phyloP scores from a whole-genome alignment of 768 basidiomycete species.

The Mycena sanguinolenta region DNA sequence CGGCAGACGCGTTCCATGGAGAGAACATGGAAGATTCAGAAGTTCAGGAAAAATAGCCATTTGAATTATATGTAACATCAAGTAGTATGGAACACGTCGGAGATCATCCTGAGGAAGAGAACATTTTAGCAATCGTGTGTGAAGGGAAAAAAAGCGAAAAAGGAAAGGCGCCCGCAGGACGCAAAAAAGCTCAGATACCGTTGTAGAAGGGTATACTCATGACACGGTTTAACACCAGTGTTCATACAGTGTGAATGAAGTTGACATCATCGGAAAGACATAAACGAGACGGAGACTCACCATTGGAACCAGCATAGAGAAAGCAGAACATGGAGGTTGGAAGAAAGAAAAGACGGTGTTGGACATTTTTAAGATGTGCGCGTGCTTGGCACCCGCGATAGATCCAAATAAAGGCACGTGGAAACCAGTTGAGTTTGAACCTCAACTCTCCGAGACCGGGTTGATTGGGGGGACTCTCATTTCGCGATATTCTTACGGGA shows the following conservation, averaged over 20 bases:
- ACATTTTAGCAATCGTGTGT: conserved; percentile 30
- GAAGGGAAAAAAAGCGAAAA: conserved; percentile 21
- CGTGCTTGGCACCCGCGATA: not conserved
- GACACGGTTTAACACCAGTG: conserved; percentile 56
- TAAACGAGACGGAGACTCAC: conserved; percentile 41
- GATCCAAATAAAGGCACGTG: conserved; percentile 12
- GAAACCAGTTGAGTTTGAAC: not conserved
- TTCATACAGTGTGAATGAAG: conserved; percentile 85
- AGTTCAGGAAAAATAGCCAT: not conserved
- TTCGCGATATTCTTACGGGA: too few species aligned
- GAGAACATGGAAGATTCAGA: conserved; percentile 37
- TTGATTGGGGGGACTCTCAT: too few species aligned
- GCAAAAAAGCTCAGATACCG: conserved; percentile 78
- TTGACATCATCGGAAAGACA: conserved; percentile 65
- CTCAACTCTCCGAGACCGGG: not conserved
- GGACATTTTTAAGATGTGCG: conserved; percentile 9
- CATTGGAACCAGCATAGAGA: not conserved
- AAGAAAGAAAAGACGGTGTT: conserved; percentile 1
- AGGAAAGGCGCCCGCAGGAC: conserved; percentile 19
- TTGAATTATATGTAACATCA: conserved; percentile 10
- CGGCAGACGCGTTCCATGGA: conserved; percentile 84
- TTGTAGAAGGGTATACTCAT: conserved; percentile 79
- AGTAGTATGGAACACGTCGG: conserved; percentile 3
- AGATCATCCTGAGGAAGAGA: conserved; percentile 8
- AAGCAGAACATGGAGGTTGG: not conserved